Conservation (phyloP, 768 basidiomycete genomes). For the Dentipellis sp. region DNA sequence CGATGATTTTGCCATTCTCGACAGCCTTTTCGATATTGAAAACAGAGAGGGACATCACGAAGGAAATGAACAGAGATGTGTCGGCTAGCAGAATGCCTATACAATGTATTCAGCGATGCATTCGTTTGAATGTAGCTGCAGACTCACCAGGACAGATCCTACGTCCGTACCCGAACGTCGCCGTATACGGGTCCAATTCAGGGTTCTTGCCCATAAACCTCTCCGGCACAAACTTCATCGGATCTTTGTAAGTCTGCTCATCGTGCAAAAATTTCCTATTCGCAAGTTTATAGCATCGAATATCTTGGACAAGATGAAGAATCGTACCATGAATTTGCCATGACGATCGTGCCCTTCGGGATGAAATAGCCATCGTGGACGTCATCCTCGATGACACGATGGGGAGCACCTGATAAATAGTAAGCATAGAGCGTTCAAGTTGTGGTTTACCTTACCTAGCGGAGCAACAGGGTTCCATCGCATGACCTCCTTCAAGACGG, state of each 20-base stretch:
- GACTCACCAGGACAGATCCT: slow-evolving; percentile 1
- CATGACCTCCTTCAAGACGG: slow-evolving; percentile 17
- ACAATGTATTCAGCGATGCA: neutral
- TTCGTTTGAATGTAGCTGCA: neutral
- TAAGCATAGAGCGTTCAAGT: neutral
- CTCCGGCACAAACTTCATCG: slow-evolving; percentile 8
- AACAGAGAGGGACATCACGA: neutral
- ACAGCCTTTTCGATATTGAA: neutral
- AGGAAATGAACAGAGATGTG: neutral
- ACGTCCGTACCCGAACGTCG: neutral
- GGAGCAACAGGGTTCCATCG: slow-evolving; percentile 2
- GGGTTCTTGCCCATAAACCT: neutral
- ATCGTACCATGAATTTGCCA: slow-evolving; percentile 4
- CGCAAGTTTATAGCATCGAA: neutral
- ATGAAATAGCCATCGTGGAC: slow-evolving; percentile 11
- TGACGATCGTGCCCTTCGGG: slow-evolving; percentile 8
- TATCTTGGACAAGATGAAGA: neutral
- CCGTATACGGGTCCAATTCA: neutral
- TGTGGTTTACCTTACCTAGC: neutral
- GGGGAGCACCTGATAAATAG: neutral
- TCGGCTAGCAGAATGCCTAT: neutral
- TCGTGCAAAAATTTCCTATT: slow-evolving; percentile 24
- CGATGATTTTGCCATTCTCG: neutral
- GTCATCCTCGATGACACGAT: slow-evolving; percentile 2
- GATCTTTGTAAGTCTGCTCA: slow-evolving; percentile 22